phyloP scores from a whole-genome alignment of 1,284 basidiomycete genomes.

The Phlebopus sp. region DNA sequence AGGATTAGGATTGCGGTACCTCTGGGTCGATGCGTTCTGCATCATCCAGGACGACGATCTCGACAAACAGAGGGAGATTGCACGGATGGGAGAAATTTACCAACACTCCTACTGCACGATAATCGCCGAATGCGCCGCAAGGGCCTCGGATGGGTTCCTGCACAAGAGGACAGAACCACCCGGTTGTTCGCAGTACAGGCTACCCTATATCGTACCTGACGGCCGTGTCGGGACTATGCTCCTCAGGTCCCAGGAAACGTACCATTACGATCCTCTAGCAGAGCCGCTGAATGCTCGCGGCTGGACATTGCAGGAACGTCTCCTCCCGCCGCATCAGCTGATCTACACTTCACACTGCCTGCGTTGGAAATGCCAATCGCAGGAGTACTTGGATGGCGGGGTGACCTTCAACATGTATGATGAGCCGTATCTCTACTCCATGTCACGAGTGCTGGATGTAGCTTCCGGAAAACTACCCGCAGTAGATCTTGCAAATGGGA shows the following conservation, averaged over 20 bases:
- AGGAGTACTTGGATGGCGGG: too few relatives aligned
- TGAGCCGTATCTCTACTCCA: too few relatives aligned
- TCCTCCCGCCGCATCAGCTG: background rate
- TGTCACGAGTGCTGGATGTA: too few relatives aligned
- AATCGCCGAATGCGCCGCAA: conserved; percentile 3
- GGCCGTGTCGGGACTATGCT: background rate
- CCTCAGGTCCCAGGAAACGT: background rate
- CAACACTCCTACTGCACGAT: conserved; percentile 1
- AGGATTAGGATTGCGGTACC: conserved; percentile 5
- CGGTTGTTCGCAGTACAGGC: background rate
- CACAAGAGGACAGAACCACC: background rate
- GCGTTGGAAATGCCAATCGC: too few relatives aligned
- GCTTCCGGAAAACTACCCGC: too few relatives aligned
- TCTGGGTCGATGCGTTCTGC: conserved; percentile 11
- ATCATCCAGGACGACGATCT: conserved; percentile 7
- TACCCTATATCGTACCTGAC: background rate
- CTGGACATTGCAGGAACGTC: conserved; percentile 6
- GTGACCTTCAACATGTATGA: too few relatives aligned
- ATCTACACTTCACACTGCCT: too few relatives aligned
- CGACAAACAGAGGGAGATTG: conserved; percentile 4
- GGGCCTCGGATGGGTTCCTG: conserved; percentile 1
- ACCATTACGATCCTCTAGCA: background rate
- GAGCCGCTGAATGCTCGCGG: background rate
- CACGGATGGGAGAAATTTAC: conserved; percentile 4
- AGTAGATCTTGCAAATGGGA: too few relatives aligned